Evolutionary conservation across 257 asterid species (phyloP).

Genomic region (Haberlea rhodopensis): DNA sequence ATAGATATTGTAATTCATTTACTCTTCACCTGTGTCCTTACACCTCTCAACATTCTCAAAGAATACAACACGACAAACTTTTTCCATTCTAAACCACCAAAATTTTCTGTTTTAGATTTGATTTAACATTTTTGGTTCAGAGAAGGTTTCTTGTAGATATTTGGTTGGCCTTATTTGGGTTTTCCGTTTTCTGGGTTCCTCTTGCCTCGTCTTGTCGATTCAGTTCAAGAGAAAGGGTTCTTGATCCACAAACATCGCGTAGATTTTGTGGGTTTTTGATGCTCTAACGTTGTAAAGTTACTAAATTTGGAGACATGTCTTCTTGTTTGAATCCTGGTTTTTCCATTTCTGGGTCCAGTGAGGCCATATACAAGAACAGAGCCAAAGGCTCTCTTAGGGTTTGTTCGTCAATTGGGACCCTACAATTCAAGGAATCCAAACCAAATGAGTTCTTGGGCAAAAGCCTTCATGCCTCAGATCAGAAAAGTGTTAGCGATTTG

Average conservation of each 20-base stretch:
- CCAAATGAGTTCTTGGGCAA: conserved; percentile 48
- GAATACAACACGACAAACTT: neutral
- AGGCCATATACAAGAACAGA: conserved; percentile 29
- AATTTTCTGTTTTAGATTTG: neutral
- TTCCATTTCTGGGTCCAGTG: conserved; percentile 47
- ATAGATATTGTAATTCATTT: neutral
- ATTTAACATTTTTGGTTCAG: neutral
- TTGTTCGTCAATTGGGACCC: conserved; percentile 37
- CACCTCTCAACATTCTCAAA: too few relatives aligned
- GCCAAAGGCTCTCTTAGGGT: conserved; percentile 36
- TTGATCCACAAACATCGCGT: too few relatives aligned
- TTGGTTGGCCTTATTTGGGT: neutral
- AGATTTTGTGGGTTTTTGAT: too few relatives aligned
- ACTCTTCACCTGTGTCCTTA: neutral
- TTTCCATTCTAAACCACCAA: neutral
- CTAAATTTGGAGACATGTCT: conserved; percentile 44
- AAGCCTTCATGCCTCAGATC: conserved; percentile 40
- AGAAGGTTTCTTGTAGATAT: neutral
- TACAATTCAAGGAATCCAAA: conserved; percentile 49
- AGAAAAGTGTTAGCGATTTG: conserved; percentile 30
- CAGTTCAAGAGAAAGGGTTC: conserved; percentile 26
- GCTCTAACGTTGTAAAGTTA: conserved; percentile 27
- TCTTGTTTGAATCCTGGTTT: conserved; percentile 51
- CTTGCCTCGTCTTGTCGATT: neutral
- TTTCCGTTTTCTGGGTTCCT: neutral